These are phyloP conservation scores for Eutypella sp. DNA, from an alignment of 2,329 filamentous ascomycete genomes.

Conservation along the genomic window DNA sequence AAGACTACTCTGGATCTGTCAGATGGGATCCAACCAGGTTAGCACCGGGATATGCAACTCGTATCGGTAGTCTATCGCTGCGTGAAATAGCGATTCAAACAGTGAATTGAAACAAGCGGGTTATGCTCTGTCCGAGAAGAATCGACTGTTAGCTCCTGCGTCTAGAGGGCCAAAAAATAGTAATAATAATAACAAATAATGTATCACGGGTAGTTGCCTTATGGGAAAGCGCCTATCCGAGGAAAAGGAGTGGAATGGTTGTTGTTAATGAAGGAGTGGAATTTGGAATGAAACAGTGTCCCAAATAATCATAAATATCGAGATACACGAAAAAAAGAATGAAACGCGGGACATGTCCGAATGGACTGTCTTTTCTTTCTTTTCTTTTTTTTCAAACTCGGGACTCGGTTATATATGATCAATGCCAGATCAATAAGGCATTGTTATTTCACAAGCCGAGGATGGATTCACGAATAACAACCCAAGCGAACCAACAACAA, in stretches of 20 bases:
- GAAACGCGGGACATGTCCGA: too few species aligned
- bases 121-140: too few species aligned
- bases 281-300: neutral
- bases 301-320: neutral
- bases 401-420: neutral
- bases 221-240: neutral
- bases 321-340: neutral
- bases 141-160: too few species aligned
- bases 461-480: slow-evolving; percentile 11
- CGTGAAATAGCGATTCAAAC: too few species aligned
- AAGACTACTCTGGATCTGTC: too few species aligned
- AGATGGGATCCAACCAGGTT: too few species aligned
- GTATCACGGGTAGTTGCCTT: neutral
- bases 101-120: too few species aligned
- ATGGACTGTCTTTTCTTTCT: too few species aligned
- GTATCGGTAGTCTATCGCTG: too few species aligned
- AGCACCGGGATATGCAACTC: too few species aligned
- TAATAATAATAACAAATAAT: neutral
- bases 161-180: too few species aligned
- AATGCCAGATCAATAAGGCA: neutral
- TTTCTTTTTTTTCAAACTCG: too few species aligned
- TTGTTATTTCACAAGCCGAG: slow-evolving; percentile 4
- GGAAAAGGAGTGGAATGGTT: neutral
- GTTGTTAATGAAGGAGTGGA: neutral
- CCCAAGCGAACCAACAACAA: slow-evolving; percentile 12